Percentiles rank a stretch among this genome's conserved stretches.
phyloP scores from a whole-genome alignment of 148 eudicot genomes.

The Rhododendron simsii region DNA sequence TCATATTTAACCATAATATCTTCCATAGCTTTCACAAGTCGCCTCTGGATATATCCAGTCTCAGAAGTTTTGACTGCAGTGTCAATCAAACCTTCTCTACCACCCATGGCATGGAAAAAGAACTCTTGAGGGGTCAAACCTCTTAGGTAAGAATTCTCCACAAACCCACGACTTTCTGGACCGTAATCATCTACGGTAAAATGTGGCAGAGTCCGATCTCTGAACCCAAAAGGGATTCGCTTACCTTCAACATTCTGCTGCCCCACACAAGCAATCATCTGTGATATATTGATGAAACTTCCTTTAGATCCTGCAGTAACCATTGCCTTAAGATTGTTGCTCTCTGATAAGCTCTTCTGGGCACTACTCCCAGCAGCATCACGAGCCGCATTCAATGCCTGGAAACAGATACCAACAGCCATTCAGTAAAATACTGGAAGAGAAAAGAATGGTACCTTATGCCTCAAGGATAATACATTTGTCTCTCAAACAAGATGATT shows the following conservation, averaged over 20 bases:
- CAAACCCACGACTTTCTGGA: conserved; percentile 99
- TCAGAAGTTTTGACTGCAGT: conserved; percentile 98
- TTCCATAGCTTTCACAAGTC: conserved; percentile 97
- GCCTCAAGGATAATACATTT: not conserved
- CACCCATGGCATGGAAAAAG: conserved; percentile 99
- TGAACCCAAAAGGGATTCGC: conserved; percentile 94
- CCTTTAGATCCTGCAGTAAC: conserved; percentile 99
- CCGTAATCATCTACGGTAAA: conserved; percentile 94
- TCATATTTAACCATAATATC: conserved; percentile 99
- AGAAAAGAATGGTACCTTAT: not conserved
- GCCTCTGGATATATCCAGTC: conserved; percentile 94
- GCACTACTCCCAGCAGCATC: conserved; percentile 99
- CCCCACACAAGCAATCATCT: conserved; percentile 99
- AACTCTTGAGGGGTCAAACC: conserved; percentile 84
- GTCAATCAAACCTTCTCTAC: conserved; percentile 98
- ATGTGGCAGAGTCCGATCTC: conserved; percentile 89
- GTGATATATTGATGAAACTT: conserved; percentile 98
- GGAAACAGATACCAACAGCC: conserved; percentile 6
- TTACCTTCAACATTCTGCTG: conserved; percentile 99
- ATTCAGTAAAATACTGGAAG: not conserved
- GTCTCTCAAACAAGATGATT: not conserved
- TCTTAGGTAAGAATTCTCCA: conserved; percentile 58
- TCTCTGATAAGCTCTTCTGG: conserved; percentile 82
- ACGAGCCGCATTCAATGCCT: conserved; percentile 98
- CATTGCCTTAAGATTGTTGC: conserved; percentile 98